Evolutionary conservation across 75 land plant genomes (phyloP).

Genomic region (Cupressus sempervirens): DNA sequence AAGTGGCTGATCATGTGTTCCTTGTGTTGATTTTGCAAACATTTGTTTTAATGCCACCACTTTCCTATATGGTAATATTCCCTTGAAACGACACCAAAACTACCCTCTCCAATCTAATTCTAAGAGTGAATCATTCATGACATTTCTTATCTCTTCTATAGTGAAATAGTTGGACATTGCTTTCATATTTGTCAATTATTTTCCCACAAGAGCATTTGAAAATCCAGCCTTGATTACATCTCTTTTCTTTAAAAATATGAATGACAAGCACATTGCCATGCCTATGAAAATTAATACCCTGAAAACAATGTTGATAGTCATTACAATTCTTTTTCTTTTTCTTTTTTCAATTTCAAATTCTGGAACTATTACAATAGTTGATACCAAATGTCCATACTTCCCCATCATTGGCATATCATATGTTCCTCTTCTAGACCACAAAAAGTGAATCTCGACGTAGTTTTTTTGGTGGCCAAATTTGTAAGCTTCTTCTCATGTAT

Average conservation of each 20-base stretch:
- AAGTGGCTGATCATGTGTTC: constrained; percentile 17
- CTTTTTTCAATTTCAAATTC: background rate
- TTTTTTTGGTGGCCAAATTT: too few relatives aligned
- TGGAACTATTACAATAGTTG: constrained; percentile 16
- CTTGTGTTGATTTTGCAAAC: constrained; percentile 8
- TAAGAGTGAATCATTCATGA: background rate
- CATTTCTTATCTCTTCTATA: constrained; percentile 1
- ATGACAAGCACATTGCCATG: background rate
- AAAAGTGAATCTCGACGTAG: constrained; percentile 26
- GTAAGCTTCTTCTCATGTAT: too few relatives aligned
- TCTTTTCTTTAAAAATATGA: background rate
- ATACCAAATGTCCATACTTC: constrained; percentile 25
- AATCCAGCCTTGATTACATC: background rate
- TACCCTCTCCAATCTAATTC: constrained; percentile 25
- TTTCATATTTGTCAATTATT: background rate
- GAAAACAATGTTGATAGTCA: background rate
- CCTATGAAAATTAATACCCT: constrained; percentile 1
- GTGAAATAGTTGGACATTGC: background rate
- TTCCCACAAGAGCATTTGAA: background rate
- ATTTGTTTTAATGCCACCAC: constrained; percentile 19
- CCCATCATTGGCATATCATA: constrained; percentile 16
- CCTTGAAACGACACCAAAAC: constrained; percentile 39
- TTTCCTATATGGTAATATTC: constrained; percentile 7
- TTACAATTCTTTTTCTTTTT: background rate
- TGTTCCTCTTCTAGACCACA: constrained; percentile 29